Evolutionary conservation across 2,329 filamentous ascomycete genomes (phyloP), one percentile per base, ranked within the genome.

Genomic region (Colletotrichum tamarilloi): DNA sequence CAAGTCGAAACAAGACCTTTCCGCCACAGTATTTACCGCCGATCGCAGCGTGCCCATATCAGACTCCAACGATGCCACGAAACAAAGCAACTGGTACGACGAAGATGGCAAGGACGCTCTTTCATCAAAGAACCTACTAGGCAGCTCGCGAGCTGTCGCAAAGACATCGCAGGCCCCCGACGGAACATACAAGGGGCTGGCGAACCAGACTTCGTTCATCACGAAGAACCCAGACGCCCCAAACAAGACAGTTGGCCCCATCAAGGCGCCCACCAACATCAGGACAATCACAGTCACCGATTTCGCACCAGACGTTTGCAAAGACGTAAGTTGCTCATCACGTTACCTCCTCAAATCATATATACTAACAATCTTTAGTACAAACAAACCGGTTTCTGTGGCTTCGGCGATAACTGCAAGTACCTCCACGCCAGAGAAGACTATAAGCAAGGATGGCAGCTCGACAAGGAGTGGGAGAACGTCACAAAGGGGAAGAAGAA

Each of bases 391-490:
- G 92, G 90, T 0, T 92, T 91, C 79, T 93, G 90, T 77, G 90
- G 82, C 0, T 84, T 83, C 46, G 80, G 93, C 32, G 94, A 97
- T 80, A 92, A 88, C 74, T 98, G 95, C 85, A 97, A 95, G 79
- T 97, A 92, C 79, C 79, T 95, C 0, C 94, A 97, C 79, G 90
- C 90, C 5, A 87, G 94, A 71, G 92, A 94, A 78, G 93, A 95
- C 81, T 93, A 94, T 80, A 95, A 96, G 77, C 93, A 95, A 80
- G 97, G 97, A 3, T 99, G 97, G 97, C 95, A 98, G 81, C 87
- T 99, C 5, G 97, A 99, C 82, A 89, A 90, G 65, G 96, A 98
- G 62, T 99, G 97, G 97, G 97, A 99, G 80, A 92, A 90, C 46
- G 91, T 92, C 2, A 94, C 91, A 7, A 95, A 93, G 79, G 93